Base-by-base conservation (phyloP, 163 green algal genomes). In the Chlorella variabilis region DNA sequence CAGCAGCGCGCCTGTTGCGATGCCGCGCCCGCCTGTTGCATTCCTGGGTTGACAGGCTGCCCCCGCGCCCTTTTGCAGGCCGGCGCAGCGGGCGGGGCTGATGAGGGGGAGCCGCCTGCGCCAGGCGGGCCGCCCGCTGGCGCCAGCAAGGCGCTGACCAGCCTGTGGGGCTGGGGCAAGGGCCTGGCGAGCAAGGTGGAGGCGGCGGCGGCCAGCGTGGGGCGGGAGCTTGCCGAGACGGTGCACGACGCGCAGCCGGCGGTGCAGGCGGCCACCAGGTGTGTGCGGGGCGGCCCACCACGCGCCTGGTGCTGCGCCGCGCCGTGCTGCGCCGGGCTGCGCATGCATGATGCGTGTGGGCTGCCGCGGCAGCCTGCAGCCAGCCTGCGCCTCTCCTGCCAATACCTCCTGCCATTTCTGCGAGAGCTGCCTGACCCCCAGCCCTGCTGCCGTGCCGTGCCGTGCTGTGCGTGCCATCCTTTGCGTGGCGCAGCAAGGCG, bases 141-240 rank as follows among this genome's bases (percentile, higher is more conserved):
- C 21, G 70, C 70, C n/a, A 36, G 18, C 48, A 63, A 77, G 17
- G 75, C 74, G 66, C 66, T 84, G 45, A 58, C 11, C 71, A 56
- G 62, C 20, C 56, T 83, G 42, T 83, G 82, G 75, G 82, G 66
- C 31, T 78, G 81, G 73, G 74, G 73, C 54, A 45, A 69, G 20
- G 34, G 27, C 2, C 49, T 81, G 54, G 81, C 74, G 0, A 58
- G 20, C 27, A 61, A 65, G n/a, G 81, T 78, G 51, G 81, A 81
- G 65, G 4, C 48, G 56, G 81, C 49, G 18, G 81, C 70, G 0
- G 71, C 33, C 34, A 59, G 18, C 18, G 79, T 67, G 33, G 70
- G 49, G 18, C 59, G 62, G 25, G 79, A 84, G 45, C 34, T 84
- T 25, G 70, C 70, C 1, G 69, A 65, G 23, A 84, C 56, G 23